Conservation (phyloP, 2,329 filamentous ascomycete genomes). For the Fusarium nelsonii region DNA sequence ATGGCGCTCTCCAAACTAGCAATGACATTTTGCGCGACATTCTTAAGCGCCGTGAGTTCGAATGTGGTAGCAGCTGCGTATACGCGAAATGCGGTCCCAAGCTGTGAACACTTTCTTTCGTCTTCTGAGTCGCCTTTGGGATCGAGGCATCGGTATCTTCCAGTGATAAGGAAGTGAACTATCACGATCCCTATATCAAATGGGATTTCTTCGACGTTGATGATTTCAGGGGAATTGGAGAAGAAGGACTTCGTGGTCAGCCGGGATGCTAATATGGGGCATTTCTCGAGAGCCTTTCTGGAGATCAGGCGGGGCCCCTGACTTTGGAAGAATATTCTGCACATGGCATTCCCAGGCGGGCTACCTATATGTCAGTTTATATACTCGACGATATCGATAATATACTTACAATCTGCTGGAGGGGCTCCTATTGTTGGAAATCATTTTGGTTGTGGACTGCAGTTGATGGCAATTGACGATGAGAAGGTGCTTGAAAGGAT, state of each 20-base stretch:
- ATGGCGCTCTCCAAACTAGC: background rate
- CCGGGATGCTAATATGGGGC: background rate
- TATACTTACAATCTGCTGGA: background rate
- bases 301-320: background rate
- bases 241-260: background rate
- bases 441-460: background rate
- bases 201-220: background rate
- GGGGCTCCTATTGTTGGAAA: background rate
- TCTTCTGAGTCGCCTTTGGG: background rate
- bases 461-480: background rate
- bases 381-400: no score
- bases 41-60: background rate
- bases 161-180: background rate
- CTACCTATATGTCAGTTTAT: background rate
- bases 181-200: conserved; percentile 2
- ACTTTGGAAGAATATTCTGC: background rate
- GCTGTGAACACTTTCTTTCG: background rate
- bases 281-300: background rate
- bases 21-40: background rate
- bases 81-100: conserved; percentile 6
- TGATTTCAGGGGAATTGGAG: background rate
- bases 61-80: conserved; percentile 3
- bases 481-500: no score
- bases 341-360: accelerated
- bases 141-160: conserved; percentile 3